Conservation (phyloP, 331 rosid species). For the Saraca asoca region DNA sequence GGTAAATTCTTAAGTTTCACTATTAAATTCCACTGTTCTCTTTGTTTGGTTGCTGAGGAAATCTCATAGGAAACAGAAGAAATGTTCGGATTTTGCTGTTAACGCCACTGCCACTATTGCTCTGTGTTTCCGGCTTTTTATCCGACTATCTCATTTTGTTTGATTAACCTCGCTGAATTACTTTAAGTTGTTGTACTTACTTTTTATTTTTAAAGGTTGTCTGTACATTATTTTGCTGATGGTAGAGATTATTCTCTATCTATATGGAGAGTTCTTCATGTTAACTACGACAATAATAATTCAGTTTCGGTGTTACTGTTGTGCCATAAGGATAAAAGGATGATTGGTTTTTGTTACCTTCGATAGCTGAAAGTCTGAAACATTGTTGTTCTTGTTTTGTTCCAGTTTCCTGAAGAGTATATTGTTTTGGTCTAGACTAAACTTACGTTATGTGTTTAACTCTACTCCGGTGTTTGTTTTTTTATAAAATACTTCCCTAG, state of each 20-base stretch:
- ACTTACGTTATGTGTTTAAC: background rate
- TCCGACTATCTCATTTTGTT: background rate
- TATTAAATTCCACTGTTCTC: background rate
- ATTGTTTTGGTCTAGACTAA: background rate
- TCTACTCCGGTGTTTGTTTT: background rate
- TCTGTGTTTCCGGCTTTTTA: background rate
- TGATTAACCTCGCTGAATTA: too few relatives aligned
- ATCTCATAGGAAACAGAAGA: background rate
- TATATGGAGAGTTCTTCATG: too few relatives aligned
- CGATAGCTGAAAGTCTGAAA: too few relatives aligned
- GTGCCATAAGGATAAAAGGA: background rate
- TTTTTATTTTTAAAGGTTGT: too few relatives aligned
- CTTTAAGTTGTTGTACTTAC: background rate
- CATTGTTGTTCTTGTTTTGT: background rate
- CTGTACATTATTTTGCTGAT: too few relatives aligned
- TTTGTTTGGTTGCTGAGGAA: slow-evolving; percentile 4
- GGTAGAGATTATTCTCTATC: too few relatives aligned
- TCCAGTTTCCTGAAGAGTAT: background rate
- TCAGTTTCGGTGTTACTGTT: background rate
- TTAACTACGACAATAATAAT: too few relatives aligned
- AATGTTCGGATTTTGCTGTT: background rate
- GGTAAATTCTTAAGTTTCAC: slow-evolving; percentile 35
- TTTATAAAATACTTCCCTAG: too few relatives aligned
- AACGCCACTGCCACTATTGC: background rate
- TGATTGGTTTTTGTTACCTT: too few relatives aligned